phyloP scores from a whole-genome alignment of 2,329 filamentous ascomycete species.

The Verticillium nonalfalfae region DNA sequence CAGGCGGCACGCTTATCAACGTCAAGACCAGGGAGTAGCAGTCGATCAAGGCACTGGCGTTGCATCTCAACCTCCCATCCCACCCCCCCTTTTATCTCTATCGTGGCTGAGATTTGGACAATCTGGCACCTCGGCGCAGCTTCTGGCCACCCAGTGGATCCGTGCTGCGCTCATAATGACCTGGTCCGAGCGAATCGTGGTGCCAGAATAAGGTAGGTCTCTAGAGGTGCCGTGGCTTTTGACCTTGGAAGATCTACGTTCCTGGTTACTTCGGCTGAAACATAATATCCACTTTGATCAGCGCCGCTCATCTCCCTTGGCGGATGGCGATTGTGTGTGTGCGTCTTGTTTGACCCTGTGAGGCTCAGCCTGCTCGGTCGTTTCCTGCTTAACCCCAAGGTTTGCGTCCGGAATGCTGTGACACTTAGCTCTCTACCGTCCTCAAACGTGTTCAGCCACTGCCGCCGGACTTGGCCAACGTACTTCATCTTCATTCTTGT shows the following conservation, averaged over 20 bases:
- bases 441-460: not conserved
- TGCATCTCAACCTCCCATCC: not conserved
- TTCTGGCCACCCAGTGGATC: not conserved
- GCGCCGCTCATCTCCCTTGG: not conserved
- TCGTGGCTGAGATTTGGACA: not conserved
- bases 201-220: not conserved
- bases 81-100: not conserved
- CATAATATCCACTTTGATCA: not conserved
- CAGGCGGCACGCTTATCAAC: not conserved
- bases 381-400: not conserved
- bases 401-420: not conserved
- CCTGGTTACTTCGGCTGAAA: not conserved
- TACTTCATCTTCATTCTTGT: not conserved
- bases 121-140: not conserved
- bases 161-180: not conserved
- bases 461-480: not conserved
- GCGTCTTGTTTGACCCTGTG: not conserved
- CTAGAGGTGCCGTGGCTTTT: not conserved
- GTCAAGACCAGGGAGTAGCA: not conserved
- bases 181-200: not conserved
- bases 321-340: not conserved
- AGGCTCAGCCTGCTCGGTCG: not conserved
- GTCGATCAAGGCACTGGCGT: not conserved
- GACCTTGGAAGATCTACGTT: not conserved
- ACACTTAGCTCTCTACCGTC: not conserved